Percentiles rank a stretch among this genome's conserved stretches.
Conservation (phyloP, 2,329 filamentous ascomycete species). For the Colletotrichum tropicicola region DNA sequence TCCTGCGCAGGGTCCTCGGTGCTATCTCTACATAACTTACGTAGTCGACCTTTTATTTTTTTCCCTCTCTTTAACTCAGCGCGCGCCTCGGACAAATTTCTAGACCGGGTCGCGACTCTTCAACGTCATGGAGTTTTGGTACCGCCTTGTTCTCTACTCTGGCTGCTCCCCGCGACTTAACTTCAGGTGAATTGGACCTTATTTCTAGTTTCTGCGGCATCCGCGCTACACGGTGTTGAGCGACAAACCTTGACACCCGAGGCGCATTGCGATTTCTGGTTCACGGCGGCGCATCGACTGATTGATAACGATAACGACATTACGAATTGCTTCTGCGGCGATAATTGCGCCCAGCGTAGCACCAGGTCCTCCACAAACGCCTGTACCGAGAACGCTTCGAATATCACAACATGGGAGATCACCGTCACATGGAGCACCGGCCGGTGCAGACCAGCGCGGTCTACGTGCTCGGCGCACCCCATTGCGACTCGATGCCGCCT, state of each 20-base stretch:
- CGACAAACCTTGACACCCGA: not conserved
- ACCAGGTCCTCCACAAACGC: not conserved
- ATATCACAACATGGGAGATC: slow-evolving; percentile 25
- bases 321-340: not conserved
- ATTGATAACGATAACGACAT: slow-evolving; percentile 13
- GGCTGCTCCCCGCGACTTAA: slow-evolving; percentile 17
- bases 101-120: slow-evolving; percentile 1
- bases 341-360: not conserved
- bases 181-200: slow-evolving; percentile 4
- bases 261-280: not conserved
- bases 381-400: not conserved
- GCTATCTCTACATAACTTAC: slow-evolving; percentile 26
- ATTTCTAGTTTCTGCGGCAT: not conserved
- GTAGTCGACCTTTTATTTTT: slow-evolving; percentile 24
- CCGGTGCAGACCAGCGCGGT: slow-evolving; percentile 62
- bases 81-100: slow-evolving; percentile 24
- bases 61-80: slow-evolving; percentile 15
- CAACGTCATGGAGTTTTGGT: slow-evolving; percentile 25
- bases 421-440: slow-evolving; percentile 41
- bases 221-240: not conserved
- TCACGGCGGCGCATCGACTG: not conserved
- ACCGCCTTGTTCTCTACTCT: not conserved
- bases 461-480: slow-evolving; percentile 51
- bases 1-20: slow-evolving; percentile 27
- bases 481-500: slow-evolving; percentile 51